Evolutionary conservation across 2,329 filamentous ascomycete species (phyloP), one percentile per base, ranked within the genome.

Genomic region (Botrytis squamosa): DNA sequence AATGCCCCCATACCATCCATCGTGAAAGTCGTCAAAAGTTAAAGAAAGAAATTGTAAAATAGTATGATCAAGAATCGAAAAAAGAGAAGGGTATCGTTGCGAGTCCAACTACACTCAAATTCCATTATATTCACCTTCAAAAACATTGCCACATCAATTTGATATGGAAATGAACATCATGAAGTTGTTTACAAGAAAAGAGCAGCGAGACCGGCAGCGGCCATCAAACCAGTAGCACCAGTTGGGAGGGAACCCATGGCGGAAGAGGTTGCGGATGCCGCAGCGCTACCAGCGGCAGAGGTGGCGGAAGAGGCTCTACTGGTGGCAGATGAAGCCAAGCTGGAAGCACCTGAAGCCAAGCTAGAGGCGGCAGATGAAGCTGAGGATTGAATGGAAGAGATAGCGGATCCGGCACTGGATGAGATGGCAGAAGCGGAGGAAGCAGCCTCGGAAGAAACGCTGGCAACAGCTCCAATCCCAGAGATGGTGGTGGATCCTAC

Each of bases 151-250:
- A 67, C 71, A 22, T 68, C 22, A 60, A 68, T 36, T 67, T 36
- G 55, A 76, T 42, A 38, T 60, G 40, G 49, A 70, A 64, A 33
- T 66, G 46, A 5, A 16, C 36, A 22, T 38, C 42, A 42, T 67
- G 44, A 42, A 67, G 70, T 22, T 70, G 67, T 76, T 79, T 81
- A 81, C 74, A 81, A 74, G 73, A 81, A 71, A 69, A 80, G 55
- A 71, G 77, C 80, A 29, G 79, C 80, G 49, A 81, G 64, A 76
- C 80, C 80, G 59, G 76, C 80, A 62, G 77, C 79, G 38, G 75
- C 80, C 46, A 78, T 74, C 44, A 81, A 73, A 62, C 79, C 79
- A 29, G 77, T 75, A 29, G 78, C 75, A 16, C 77, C 79, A 38
- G 71, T 73, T 62, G 71, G 66, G 25, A 73, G 65, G 36, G 71